Conservation (phyloP, 345 rosid species). For the Pistacia atlantica region DNA sequence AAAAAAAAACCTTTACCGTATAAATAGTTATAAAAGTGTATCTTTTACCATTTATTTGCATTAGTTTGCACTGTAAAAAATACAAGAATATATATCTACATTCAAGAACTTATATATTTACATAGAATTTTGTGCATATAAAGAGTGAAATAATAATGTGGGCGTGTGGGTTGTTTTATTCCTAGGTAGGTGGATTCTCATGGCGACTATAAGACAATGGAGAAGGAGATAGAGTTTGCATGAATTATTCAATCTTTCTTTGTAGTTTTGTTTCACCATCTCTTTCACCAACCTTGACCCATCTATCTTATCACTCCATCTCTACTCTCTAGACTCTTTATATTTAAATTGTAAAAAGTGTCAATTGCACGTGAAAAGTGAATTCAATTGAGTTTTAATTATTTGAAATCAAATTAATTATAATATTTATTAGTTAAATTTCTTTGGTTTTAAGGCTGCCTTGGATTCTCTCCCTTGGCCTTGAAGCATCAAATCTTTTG, state of each 20-base stretch:
- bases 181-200: not conserved
- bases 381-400: not conserved
- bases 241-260: conserved; percentile 1
- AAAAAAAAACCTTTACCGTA: too few relatives aligned
- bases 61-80: too few relatives aligned
- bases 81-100: too few relatives aligned
- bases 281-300: not conserved
- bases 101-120: too few relatives aligned
- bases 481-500: conserved; percentile 3
- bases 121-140: not conserved
- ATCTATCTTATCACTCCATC: not conserved
- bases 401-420: not conserved
- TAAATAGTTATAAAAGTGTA: too few relatives aligned
- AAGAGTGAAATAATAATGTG: not conserved
- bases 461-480: conserved; percentile 16
- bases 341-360: not conserved
- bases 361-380: conserved; percentile 21
- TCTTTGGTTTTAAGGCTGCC: not conserved
- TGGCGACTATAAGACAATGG: not conserved
- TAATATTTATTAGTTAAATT: too few relatives aligned
- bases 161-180: conserved; percentile 11
- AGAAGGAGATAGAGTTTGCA: not conserved
- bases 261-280: conserved; percentile 5
- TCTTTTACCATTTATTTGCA: too few relatives aligned
- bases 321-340: not conserved